phyloP scores from a whole-genome alignment of 257 asterid genomes.

The Nicotiana sylvestris region DNA sequence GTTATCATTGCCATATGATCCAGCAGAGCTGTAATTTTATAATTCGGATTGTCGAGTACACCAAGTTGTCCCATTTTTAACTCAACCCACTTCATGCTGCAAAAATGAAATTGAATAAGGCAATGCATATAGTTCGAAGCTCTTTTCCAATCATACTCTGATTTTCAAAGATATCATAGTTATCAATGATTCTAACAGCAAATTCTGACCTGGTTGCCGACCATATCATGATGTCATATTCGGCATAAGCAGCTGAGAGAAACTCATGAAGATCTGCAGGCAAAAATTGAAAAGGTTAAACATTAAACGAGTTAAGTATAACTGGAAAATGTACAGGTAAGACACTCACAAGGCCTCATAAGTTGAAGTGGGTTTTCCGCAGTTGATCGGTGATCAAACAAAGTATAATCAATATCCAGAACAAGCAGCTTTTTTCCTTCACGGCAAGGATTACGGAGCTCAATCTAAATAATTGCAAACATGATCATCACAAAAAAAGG shows the following conservation, averaged over 20 bases:
- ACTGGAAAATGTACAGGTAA: not conserved
- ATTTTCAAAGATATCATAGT: not conserved
- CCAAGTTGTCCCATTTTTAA: constrained; percentile 93
- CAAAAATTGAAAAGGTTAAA: constrained; percentile 6
- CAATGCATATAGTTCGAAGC: not conserved
- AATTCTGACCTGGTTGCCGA: constrained; percentile 79
- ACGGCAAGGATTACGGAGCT: constrained; percentile 80
- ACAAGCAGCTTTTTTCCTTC: constrained; percentile 92
- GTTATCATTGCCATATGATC: constrained; percentile 94
- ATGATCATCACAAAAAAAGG: constrained; percentile 4
- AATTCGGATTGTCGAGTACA: constrained; percentile 69
- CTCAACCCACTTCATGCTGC: constrained; percentile 98
- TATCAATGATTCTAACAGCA: constrained; percentile 8
- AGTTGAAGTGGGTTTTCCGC: constrained; percentile 92
- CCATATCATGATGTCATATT: constrained; percentile 96
- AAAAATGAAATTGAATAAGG: constrained; percentile 17
- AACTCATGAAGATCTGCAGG: constrained; percentile 92
- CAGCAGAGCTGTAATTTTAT: constrained; percentile 83
- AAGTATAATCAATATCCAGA: constrained; percentile 87
- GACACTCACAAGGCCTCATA: constrained; percentile 90
- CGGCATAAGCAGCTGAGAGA: constrained; percentile 85
- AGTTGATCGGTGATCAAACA: constrained; percentile 89
- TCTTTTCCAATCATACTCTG: not conserved
- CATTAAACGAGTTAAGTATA: constrained; percentile 11
- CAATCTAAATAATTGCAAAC: constrained; percentile 46